Evolutionary conservation across 345 rosid genomes (phyloP), one percentile per base, ranked within the genome.

Genomic region (Melaleuca alternifolia): DNA sequence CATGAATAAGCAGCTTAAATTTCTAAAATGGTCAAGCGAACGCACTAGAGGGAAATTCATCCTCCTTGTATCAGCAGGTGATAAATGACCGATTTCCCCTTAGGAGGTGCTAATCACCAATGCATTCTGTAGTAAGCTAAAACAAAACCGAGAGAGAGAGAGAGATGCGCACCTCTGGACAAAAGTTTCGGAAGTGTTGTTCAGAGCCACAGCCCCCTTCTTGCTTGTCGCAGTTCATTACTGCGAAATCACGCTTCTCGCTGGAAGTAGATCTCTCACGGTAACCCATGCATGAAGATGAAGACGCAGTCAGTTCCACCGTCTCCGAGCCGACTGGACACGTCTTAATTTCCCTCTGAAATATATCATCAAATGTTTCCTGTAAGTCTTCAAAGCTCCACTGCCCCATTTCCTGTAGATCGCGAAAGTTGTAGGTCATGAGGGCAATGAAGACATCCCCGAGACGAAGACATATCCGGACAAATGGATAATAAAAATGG

Each of bases 341-440:
- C 26, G 93, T 85, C 2, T 84, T 88, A 10, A 85, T 82, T 85
- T 94, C 97, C 52, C 62, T 93, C 85, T 88, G 94, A 86, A 97
- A 94, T 96, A 97, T 94, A 50, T 97, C 97, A 50, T 93, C 90
- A 84, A 95, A 97, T 71, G 96, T 85, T 61, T 92, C 94, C 87
- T 95, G 99, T 50, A 97, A 85, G 46, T 95, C 92, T 88, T 94
- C 98, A 23, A 95, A 92, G 86, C 92, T 95, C 86, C 93, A 94
- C 57, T 89, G 92, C 33, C 90, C 89, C 48, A 88, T 92, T 86
- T 91, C 98, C 99, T 95, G 82, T 37, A 90, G 57, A 54, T 54
- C 57, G 8, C 26, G 11, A 54, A 54, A 21, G 10, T 21, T 54
- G 57, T 24, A 54, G 21, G 57, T 54, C 57, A 54, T 10, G 26